Evolutionary conservation across 305 asterid species (phyloP).

Genomic region (Caryopteris hybrid): DNA sequence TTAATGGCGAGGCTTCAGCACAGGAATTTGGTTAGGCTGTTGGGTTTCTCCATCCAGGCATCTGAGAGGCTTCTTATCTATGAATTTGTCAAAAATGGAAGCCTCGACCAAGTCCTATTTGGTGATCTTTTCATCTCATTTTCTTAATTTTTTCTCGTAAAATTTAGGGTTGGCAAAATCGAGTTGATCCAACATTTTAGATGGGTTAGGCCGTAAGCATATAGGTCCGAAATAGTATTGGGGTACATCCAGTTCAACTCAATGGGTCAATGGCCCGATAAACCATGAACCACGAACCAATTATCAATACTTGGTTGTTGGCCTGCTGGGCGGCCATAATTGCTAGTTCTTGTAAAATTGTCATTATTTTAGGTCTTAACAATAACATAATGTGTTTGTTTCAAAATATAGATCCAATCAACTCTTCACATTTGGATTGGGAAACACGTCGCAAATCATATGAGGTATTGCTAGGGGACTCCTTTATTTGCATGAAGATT

Average conservation of each 20-base stretch:
- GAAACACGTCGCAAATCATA: constrained; percentile 26
- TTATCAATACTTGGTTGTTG: no score
- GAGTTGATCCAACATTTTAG: no score
- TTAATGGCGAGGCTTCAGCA: constrained; percentile 42
- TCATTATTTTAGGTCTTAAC: no score
- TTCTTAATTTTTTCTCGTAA: no score
- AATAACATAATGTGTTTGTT: not conserved
- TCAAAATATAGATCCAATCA: not conserved
- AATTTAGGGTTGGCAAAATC: no score
- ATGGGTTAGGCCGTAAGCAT: no score
- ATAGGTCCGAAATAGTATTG: no score
- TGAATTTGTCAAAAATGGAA: constrained; percentile 34
- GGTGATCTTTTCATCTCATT: not conserved
- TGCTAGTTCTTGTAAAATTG: no score
- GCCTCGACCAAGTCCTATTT: constrained; percentile 25
- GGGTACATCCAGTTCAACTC: no score
- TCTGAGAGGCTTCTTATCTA: constrained; percentile 34
- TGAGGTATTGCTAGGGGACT: constrained; percentile 28
- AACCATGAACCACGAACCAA: no score
- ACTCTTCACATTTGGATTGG: not conserved
- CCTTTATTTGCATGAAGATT: constrained; percentile 31
- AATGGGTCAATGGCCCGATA: no score
- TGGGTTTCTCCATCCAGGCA: constrained; percentile 32
- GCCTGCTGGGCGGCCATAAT: no score
- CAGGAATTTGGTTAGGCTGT: constrained; percentile 30